Conservation (phyloP, 2,329 filamentous ascomycete genomes). For the Scedosporium dehoogii region DNA sequence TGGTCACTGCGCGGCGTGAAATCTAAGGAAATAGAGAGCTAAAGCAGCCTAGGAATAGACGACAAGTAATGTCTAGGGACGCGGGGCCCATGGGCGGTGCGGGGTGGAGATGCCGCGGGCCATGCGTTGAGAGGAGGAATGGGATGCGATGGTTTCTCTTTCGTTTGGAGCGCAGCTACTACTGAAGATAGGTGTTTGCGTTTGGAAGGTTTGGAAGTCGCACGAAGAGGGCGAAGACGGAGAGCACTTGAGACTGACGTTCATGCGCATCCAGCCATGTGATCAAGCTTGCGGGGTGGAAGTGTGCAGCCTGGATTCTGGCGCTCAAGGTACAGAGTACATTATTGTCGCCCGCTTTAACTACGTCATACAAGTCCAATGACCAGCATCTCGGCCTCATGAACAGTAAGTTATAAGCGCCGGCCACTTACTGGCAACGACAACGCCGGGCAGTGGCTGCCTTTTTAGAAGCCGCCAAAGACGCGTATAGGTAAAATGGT, state of each 20-base stretch:
- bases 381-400: too few relatives aligned
- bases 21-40: not conserved
- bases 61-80: not conserved
- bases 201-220: not conserved
- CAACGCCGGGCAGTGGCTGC: too few relatives aligned
- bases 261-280: not conserved
- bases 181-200: not conserved
- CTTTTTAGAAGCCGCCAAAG: too few relatives aligned
- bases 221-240: not conserved
- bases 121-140: not conserved
- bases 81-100: not conserved
- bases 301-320: too few relatives aligned
- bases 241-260: not conserved
- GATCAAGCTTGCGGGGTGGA: not conserved
- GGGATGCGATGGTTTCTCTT: not conserved
- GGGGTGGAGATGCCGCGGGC: too few relatives aligned
- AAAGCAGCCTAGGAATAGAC: not conserved
- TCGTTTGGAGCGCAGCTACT: not conserved
- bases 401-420: too few relatives aligned
- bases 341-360: too few relatives aligned
- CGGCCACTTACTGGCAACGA: too few relatives aligned
- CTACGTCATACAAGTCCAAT: too few relatives aligned
- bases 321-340: too few relatives aligned
- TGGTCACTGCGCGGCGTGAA: conserved; percentile 13
- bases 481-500: too few relatives aligned